Evolutionary conservation across 305 asterid species (phyloP).

Genomic region (Solanum aculeatissimum): DNA sequence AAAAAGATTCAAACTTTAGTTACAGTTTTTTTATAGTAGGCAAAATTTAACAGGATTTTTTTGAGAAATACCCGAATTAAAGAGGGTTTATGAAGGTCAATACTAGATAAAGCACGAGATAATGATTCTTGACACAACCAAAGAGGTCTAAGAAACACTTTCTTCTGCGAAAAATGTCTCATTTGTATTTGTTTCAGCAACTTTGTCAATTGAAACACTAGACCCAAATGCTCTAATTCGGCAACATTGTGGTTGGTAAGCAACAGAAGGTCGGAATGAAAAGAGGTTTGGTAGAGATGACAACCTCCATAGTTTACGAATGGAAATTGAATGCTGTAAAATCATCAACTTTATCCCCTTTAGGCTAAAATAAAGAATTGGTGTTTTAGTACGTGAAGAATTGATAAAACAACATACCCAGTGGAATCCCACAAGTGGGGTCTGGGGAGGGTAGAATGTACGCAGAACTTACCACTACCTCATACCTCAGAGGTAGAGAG

Average conservation of each 20-base stretch:
- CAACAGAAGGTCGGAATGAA: not conserved
- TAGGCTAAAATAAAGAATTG: not conserved
- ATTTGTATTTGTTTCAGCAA: constrained; percentile 13
- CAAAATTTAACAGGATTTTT: not conserved
- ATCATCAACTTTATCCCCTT: not conserved
- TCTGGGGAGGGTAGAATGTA: no score
- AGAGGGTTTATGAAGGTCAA: constrained; percentile 73
- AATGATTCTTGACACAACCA: constrained; percentile 65
- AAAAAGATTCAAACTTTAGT: not conserved
- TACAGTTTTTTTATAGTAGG: not conserved
- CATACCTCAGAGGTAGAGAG: no score
- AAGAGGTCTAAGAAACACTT: constrained; percentile 64
- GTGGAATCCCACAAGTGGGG: no score
- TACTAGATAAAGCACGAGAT: constrained; percentile 43
- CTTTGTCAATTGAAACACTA: constrained; percentile 15
- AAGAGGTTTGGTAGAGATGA: not conserved
- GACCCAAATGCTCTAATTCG: constrained; percentile 38
- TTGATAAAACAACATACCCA: no score
- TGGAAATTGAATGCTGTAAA: not conserved
- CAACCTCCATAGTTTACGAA: not conserved
- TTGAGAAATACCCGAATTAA: constrained; percentile 53
- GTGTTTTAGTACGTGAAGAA: no score
- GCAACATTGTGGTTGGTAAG: not conserved
- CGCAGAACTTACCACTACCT: no score
- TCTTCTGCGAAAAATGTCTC: constrained; percentile 78